These are phyloP conservation scores for Stachybotrys echinatus DNA, from an alignment of 2,329 filamentous ascomycete genomes.

Conservation along the genomic window DNA sequence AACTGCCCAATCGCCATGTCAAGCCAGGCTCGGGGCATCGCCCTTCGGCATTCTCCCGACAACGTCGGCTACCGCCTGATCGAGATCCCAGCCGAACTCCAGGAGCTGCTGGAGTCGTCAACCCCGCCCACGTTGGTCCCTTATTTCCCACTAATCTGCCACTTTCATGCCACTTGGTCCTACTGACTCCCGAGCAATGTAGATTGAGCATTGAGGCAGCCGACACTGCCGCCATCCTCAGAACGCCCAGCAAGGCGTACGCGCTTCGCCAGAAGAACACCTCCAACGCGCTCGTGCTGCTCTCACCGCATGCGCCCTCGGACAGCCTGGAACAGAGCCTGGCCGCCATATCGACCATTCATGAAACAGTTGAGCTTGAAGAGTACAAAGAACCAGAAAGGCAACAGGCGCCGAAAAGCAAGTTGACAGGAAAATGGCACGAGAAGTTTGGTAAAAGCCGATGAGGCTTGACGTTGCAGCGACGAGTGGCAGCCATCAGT, in stretches of 20 bases:
- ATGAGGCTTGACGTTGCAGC: no score
- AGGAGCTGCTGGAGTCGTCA: conserved; percentile 48
- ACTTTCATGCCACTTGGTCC: neutral
- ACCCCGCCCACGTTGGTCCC: conserved; percentile 45
- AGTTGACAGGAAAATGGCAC: conserved; percentile 51
- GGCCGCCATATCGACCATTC: conserved; percentile 48
- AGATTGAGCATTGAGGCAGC: conserved; percentile 47
- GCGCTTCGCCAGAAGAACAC: conserved; percentile 61
- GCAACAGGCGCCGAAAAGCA: conserved; percentile 17
- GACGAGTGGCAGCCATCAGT: no score
- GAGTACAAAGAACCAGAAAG: conserved; percentile 27
- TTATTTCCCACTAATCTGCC: neutral
- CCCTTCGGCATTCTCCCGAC: conserved; percentile 43
- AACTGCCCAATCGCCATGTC: conserved; percentile 29
- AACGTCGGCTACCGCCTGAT: conserved; percentile 53
- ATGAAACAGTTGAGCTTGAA: conserved; percentile 59
- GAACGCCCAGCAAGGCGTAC: conserved; percentile 47
- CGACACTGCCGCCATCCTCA: conserved; percentile 44
- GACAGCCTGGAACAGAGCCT: conserved; percentile 29
- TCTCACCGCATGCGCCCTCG: conserved; percentile 26
- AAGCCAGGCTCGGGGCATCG: conserved; percentile 42
- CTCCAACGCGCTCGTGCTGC: conserved; percentile 58
- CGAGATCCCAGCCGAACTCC: conserved; percentile 56
- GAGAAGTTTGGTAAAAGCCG: conserved; percentile 48
- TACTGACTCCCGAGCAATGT: conserved; percentile 2